Evolutionary conservation across 2,329 filamentous ascomycete species (phyloP).

Genomic region (Phoma sp.): DNA sequence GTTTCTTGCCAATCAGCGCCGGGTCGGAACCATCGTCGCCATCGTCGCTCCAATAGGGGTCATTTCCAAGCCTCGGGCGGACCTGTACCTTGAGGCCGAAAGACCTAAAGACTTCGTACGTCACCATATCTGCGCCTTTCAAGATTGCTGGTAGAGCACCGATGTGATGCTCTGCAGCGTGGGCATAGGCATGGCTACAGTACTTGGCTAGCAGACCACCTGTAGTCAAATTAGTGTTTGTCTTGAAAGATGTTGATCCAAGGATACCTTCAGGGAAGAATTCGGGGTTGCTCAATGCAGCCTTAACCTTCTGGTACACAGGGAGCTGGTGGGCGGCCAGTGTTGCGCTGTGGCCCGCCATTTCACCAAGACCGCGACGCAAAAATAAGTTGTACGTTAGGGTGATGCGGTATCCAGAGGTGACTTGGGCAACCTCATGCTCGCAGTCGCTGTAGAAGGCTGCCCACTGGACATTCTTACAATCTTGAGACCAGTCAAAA

Average conservation of each 20-base stretch:
- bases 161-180: constrained; percentile 40
- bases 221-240: no score
- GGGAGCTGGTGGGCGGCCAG: constrained; percentile 34
- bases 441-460: constrained; percentile 63
- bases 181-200: constrained; percentile 59
- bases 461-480: constrained; percentile 52
- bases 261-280: constrained; percentile 54
- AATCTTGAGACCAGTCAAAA: constrained; percentile 53
- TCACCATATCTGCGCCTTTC: constrained; percentile 57
- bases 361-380: constrained; percentile 45
- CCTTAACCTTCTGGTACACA: neutral
- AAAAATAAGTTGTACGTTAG: constrained; percentile 67
- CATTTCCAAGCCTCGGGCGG: constrained; percentile 35
- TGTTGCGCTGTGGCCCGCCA: constrained; percentile 24
- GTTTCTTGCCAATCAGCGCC: neutral
- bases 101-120: constrained; percentile 49
- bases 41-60: neutral
- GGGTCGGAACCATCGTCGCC: no score
- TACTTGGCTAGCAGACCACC: constrained; percentile 55
- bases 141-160: constrained; percentile 47
- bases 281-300: neutral
- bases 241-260: no score
- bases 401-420: constrained; percentile 57
- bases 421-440: constrained; percentile 61
- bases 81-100: constrained; percentile 43